Evolutionary conservation across 2,329 filamentous ascomycete genomes (phyloP).

Genomic region (Arthrobotrys pseudoclavata): DNA sequence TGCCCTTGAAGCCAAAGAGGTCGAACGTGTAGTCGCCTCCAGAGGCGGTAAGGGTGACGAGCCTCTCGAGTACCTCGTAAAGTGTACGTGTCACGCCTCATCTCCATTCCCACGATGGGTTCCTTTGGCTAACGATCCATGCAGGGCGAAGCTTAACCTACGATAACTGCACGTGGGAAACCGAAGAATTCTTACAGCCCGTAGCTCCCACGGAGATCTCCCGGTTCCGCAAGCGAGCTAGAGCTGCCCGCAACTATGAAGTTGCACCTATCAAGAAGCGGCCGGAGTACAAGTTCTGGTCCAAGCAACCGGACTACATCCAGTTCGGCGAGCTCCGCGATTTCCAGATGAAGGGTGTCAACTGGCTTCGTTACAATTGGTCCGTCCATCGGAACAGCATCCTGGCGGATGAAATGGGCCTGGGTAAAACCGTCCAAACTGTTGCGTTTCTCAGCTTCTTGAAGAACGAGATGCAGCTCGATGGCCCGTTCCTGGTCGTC

Average conservation of each 20-base stretch:
- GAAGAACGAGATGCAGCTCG: conserved; percentile 86
- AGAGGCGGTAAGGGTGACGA: conserved; percentile 80
- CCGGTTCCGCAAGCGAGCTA: conserved; percentile 50
- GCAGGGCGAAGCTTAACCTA: conserved; percentile 86
- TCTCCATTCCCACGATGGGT: conserved; percentile 61
- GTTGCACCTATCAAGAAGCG: conserved; percentile 40
- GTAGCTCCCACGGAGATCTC: conserved; percentile 45
- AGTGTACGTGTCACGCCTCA: conserved; percentile 74
- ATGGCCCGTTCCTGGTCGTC: conserved; percentile 96
- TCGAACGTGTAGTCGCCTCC: conserved; percentile 90
- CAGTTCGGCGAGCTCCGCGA: conserved; percentile 85
- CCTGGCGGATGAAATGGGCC: conserved; percentile 96
- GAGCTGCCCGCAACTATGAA: conserved; percentile 37
- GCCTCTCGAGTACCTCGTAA: conserved; percentile 85
- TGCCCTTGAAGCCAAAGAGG: conserved; percentile 88
- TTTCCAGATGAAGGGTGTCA: conserved; percentile 93
- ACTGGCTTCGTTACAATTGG: conserved; percentile 98
- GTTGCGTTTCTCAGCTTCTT: conserved; percentile 96
- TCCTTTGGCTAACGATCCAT: conserved; percentile 35
- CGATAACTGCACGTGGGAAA: conserved; percentile 87
- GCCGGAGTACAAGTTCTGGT: conserved; percentile 56
- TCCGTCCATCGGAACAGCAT: conserved; percentile 94
- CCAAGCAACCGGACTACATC: conserved; percentile 84
- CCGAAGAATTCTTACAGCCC: conserved; percentile 38
- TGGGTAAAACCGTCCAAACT: conserved; percentile 98